Evolutionary conservation across 345 rosid species (phyloP), one percentile per base, ranked within the genome.

Genomic region (Acer yangbiense): DNA sequence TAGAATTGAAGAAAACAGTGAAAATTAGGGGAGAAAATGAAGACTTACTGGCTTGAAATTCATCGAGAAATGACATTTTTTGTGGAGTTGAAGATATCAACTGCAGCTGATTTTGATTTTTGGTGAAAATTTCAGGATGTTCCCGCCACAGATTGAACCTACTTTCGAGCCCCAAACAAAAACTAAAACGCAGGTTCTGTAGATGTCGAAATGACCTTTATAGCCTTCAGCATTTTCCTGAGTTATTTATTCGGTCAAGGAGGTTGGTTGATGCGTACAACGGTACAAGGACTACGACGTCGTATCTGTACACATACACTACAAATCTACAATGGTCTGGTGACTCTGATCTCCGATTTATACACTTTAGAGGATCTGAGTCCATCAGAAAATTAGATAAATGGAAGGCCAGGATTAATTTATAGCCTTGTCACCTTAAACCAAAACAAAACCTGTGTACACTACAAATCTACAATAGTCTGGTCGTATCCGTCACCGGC

Each of bases 1-100:
- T 29, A 65, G 21, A 25, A 41, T 62, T 65, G 20, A 20, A 20
- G 35, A 54, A 35, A 35, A 35, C 39, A 35, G 39, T 17, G 48
- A 73, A 20, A 73, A 63, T 57, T 21, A 21, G 63, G 16, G 14
- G 46, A 50, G 35, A 64, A 17, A 50, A 23, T 46, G 62, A 50
- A 9, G 29, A 76, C 80, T 79, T 80, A 83, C 88, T 85, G 69
- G 88, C 85, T 78, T 88, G 87, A 60, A 88, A 86, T 57, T 88
- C 90, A 21, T 88, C 90, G 63, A 86, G 78, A 75, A 76, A 88
- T 9, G 90, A 87, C 88, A 87, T 87, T 35, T 64, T 87, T 35
- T 64, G 41, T 70, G 76, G 46, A 70, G 25, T 27, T 5, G 50
- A 48, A 50, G 20, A 18, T 32, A 58, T 39, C 23, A 21, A 72